Conservation (phyloP, 805 yeast species). For the Pichia manshurica region DNA sequence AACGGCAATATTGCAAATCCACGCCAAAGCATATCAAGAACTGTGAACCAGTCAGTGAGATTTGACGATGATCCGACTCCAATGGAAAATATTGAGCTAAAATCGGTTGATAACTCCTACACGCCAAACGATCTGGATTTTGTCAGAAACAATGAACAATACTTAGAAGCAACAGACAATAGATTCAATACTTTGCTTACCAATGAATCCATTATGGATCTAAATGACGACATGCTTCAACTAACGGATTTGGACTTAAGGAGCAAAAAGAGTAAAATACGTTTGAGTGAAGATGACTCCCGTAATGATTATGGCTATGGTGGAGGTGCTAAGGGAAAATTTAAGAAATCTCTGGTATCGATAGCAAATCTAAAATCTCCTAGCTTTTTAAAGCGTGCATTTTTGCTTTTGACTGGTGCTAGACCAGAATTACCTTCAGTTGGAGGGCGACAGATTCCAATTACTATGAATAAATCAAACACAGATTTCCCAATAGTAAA, state of each 20-base stretch:
- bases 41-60: conserved; percentile 2
- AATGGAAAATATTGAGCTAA: conserved; percentile 31
- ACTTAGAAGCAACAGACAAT: background rate
- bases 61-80: conserved; percentile 4
- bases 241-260: background rate
- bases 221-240: background rate
- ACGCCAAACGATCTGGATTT: conserved; percentile 22
- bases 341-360: background rate
- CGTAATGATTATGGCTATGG: background rate
- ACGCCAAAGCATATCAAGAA: background rate
- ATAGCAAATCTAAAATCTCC: background rate
- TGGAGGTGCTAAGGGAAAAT: background rate
- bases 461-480: conserved; percentile 40
- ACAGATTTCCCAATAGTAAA: conserved; percentile 27
- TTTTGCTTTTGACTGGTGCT: conserved; percentile 37
- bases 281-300: conserved; percentile 1
- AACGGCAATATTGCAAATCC: background rate
- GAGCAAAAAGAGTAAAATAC: conserved; percentile 1
- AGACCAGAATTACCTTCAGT: conserved; percentile 46
- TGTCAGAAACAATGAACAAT: conserved; percentile 12
- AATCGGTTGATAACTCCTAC: conserved; percentile 27
- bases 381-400: background rate
- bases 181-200: conserved; percentile 11
- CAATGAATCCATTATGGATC: conserved; percentile 20
- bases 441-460: conserved; percentile 73